These are phyloP conservation scores for Astrephomene gubernaculifera DNA, from an alignment of 139 green algal species.

Conservation along the genomic window DNA sequence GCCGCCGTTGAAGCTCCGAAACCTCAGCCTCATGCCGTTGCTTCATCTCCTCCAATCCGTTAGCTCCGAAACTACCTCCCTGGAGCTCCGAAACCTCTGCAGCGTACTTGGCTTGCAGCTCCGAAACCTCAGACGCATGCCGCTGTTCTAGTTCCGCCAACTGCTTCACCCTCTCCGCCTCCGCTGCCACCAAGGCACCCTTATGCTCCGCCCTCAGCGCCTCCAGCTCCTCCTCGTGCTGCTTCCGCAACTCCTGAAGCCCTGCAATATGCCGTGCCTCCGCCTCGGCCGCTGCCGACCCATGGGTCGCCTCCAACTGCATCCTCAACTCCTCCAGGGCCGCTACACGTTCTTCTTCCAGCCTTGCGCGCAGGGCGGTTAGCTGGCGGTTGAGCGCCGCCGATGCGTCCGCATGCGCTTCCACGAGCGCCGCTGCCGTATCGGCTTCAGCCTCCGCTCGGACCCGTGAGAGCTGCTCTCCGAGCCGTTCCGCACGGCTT, in stretches of 20 bases:
- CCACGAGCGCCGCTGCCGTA: constrained; percentile 14
- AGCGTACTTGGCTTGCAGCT: constrained; percentile 32
- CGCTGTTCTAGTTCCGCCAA: constrained; percentile 19
- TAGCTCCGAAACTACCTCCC: no score
- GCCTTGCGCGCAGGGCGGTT: not conserved
- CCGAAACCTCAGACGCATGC: not conserved
- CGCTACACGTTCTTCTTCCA: not conserved
- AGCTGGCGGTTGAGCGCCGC: not conserved
- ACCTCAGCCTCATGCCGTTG: not conserved
- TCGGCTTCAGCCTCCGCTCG: constrained; percentile 15
- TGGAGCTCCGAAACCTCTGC: no score
- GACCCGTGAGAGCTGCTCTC: not conserved
- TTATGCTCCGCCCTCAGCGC: not conserved
- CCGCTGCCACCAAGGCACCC: not conserved
- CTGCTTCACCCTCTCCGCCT: constrained; percentile 25
- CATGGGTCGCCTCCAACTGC: not conserved
- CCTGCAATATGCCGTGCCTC: not conserved
- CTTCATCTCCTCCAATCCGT: constrained; percentile 28
- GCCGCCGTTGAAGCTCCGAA: not conserved
- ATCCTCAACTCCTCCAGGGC: not conserved
- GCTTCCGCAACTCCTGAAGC: not conserved
- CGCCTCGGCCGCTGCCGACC: not conserved
- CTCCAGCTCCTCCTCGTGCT: not conserved
- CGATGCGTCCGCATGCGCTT: not conserved
- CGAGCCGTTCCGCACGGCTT: not conserved